Evolutionary conservation across 805 yeast genomes (phyloP), one percentile per base, ranked within the genome.

Genomic region (Kuraishia piskuri): DNA sequence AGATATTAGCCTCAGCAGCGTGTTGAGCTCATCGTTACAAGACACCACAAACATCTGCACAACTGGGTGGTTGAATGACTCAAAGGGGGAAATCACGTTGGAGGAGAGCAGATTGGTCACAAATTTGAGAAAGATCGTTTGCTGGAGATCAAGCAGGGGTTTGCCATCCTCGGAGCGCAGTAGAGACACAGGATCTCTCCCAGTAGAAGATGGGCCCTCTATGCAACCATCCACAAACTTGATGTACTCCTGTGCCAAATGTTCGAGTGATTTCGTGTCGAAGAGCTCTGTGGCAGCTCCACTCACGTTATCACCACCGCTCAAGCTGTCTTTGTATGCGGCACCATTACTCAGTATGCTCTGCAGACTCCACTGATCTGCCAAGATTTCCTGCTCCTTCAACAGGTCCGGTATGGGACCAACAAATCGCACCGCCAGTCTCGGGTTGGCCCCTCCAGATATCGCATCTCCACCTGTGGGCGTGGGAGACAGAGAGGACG

Each of bases 61-160:
- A 1, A 90, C 79, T 0, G 97, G 97, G 63, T 91, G 97, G 58
- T 87, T 84, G 65, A 90, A 83, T 4, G 90, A 84, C 66, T 92
- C 97, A 63, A 88, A 89, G 1, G 92, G 83, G 1, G 88, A 81
- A 8, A 88, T 68, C 7, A 76, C 75, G 14, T 80, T 76, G 12
- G 86, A 74, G 2, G 89, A 76, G 7, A 86, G 70, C 46, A 86
- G 62, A 57, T 81, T 77, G 26, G 83, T 75, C 58, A 86, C 75
- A 57, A 82, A 75, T 51, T 77, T 78, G 56, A 80, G 69, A 63
- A 84, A 88, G 9, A 84, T 68, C 3, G 80, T 73, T 52, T 73
- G 73, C 51, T 72, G 74, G 46, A 78, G 60, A 1, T 66, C 53
- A 14, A 60, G 50, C 19, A 36, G 44, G 8, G 25, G 22, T 25